phyloP scores from a whole-genome alignment of 208 protist species.

The Leishmania guyanensis region DNA sequence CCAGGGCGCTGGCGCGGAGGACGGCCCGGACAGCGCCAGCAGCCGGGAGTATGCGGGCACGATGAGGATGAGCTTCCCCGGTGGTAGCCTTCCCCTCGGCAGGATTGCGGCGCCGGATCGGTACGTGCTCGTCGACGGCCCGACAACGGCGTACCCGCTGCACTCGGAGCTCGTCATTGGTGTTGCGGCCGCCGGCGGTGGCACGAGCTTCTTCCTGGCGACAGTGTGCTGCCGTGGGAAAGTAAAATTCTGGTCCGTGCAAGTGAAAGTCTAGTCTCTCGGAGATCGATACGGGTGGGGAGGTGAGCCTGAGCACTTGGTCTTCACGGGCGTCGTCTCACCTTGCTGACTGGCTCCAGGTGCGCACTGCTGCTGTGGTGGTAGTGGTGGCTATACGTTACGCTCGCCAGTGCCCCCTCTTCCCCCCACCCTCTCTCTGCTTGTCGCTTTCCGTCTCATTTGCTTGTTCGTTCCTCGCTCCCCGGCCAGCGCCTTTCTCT shows the following conservation, averaged over 20 bases:
- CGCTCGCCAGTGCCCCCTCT: no score
- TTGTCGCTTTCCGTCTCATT: background rate
- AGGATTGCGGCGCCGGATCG: conserved; percentile 8
- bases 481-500: no score
- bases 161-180: conserved; percentile 55
- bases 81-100: background rate
- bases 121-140: conserved; percentile 42
- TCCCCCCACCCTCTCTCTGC: background rate
- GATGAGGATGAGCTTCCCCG: background rate
- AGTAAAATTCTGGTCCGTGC: conserved; percentile 76
- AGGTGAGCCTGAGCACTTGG: background rate
- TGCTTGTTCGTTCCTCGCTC: no score
- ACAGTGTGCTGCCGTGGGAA: conserved; percentile 74
- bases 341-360: background rate
- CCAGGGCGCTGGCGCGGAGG: conserved; percentile 8
- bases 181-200: conserved; percentile 53
- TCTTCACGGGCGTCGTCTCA: background rate
- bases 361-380: background rate
- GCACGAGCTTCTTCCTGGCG: conserved; percentile 71
- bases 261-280: conserved; percentile 21
- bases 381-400: background rate
- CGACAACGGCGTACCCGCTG: conserved; percentile 50
- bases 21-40: background rate
- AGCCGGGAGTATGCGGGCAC: background rate
- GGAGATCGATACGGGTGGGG: conserved; percentile 10